These are phyloP conservation scores for Cryptococcus sp. DNA, from an alignment of 1,284 basidiomycete genomes.

Conservation along the genomic window DNA sequence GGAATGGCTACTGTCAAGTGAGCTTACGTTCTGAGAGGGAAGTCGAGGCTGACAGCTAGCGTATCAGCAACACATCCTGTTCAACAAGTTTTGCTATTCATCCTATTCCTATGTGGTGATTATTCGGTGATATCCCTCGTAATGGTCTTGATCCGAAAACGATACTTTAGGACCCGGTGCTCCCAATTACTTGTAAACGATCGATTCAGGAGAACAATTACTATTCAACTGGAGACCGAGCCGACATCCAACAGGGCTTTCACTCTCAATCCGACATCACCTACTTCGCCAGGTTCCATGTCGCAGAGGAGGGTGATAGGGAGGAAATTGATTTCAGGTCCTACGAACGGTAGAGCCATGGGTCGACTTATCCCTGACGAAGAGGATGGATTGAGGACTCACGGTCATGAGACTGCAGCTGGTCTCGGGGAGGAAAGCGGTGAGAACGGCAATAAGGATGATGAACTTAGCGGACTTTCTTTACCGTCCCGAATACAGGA, in stretches of 20 bases:
- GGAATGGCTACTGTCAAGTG: conserved; percentile 34
- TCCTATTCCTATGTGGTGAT: conserved; percentile 37
- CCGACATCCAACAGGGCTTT: background rate
- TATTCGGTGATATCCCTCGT: conserved; percentile 26
- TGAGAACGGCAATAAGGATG: no score
- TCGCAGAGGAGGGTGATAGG: background rate
- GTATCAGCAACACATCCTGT: conserved; percentile 29
- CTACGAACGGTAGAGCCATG: conserved; percentile 3
- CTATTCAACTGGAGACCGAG: conserved; percentile 1
- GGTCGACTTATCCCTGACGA: background rate
- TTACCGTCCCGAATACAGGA: background rate
- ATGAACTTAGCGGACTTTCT: no score
- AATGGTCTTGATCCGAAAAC: conserved; percentile 36
- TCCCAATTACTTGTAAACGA: conserved; percentile 23
- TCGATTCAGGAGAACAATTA: conserved; percentile 14
- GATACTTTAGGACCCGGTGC: conserved; percentile 29
- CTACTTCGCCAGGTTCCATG: background rate
- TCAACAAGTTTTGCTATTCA: conserved; percentile 35
- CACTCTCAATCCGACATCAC: background rate
- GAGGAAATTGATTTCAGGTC: conserved; percentile 4
- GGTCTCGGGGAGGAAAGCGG: no score
- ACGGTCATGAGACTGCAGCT: no score
- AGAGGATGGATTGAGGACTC: background rate
- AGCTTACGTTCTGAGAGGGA: conserved; percentile 1
- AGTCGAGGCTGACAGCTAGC: conserved; percentile 8